A percentile compares a stretch with the other conserved stretches of the same genome.
phyloP scores from a whole-genome alignment of 2,329 filamentous ascomycete species.

The Ophiosphaerella narmari region DNA sequence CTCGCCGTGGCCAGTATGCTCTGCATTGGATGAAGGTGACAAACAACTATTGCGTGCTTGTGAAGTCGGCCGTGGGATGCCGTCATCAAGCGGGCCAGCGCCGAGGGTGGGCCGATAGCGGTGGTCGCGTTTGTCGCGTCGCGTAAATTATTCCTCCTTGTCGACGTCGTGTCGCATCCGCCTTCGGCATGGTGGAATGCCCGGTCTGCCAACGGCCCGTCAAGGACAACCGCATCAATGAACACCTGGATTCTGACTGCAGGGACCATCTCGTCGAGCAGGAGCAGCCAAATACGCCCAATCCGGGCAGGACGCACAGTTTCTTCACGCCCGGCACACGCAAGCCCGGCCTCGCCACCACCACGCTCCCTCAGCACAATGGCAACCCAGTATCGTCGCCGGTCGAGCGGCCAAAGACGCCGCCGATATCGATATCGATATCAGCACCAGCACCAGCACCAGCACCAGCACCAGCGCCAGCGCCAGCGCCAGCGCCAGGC shows the following conservation, averaged over 20 bases:
- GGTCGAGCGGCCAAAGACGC: constrained; percentile 29
- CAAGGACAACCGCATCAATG: constrained; percentile 77
- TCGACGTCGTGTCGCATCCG: constrained; percentile 3
- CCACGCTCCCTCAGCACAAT: constrained; percentile 22
- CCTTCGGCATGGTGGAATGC: constrained; percentile 67
- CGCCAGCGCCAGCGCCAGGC: constrained; percentile 17
- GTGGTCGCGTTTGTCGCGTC: constrained; percentile 22
- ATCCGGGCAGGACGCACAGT: constrained; percentile 48
- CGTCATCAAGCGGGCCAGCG: constrained; percentile 34
- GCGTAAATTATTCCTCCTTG: constrained; percentile 7
- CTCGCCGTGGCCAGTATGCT: constrained; percentile 9
- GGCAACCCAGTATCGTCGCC: constrained; percentile 25
- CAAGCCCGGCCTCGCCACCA: constrained; percentile 22
- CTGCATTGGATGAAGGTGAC: constrained; percentile 8
- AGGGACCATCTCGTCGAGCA: constrained; percentile 66
- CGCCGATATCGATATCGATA: constrained; percentile 10
- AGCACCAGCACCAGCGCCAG: constrained; percentile 16
- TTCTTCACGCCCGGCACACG: constrained; percentile 62
- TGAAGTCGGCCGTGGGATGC: constrained; percentile 21
- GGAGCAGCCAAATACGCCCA: constrained; percentile 26
- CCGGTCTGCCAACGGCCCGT: constrained; percentile 80
- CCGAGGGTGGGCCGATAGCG: constrained; percentile 21
- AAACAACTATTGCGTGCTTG: constrained; percentile 35
- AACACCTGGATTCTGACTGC: constrained; percentile 87
- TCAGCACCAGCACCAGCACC: constrained; percentile 17